Base-by-base conservation (phyloP, 2,329 filamentous ascomycete species). In the Trichoderma koningiopsis region DNA sequence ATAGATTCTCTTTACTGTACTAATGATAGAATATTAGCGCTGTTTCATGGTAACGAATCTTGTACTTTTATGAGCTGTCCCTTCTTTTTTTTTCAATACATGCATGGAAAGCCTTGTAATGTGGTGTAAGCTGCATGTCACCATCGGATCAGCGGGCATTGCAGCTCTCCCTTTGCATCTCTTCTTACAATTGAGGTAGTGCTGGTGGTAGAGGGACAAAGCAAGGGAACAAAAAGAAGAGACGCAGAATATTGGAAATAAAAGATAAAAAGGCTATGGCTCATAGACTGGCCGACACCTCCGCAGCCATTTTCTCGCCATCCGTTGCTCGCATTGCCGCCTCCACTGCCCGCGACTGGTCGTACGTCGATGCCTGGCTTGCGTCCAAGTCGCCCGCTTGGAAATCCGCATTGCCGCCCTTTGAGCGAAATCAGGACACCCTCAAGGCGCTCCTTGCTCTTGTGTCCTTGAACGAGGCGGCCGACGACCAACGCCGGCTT, bases 331-430 rank as follows among this genome's bases (percentile, higher is more conserved):
- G 93, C 70, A 90, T 92, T 71, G 92, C 93, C 73, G 91, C 92
- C 71, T 91, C 92, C 14, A 89, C 92, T 72, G 92, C 93, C 58
- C 94, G 95, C 77, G 94, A 97, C 80, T 98, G 95, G 95, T 90
- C 89, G 68, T 93, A 92, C 73, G 87, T 97, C 73, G 93, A 96
- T 80, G 84, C 84, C 74, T 98, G 95, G 94, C 88, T 97, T 13
- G 84, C 85, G 57, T 85, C 87, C 70, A 92, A 92, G 76, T 92
- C 92, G 73, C 84, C 85, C 56, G 86, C 87, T 35, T 87, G 86
- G 57, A 78, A 63, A n/a, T 52, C 43, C 16, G 27, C 85, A 0
- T 82, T 90, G 0, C 94, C 93, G 0, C 77, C 84, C 0, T 97
- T 97, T 78, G 95, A 98, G 81, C 90, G 93, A 75, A 97, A 96